phyloP scores from a whole-genome alignment of 768 basidiomycete species.

The Amanita exitialis region DNA sequence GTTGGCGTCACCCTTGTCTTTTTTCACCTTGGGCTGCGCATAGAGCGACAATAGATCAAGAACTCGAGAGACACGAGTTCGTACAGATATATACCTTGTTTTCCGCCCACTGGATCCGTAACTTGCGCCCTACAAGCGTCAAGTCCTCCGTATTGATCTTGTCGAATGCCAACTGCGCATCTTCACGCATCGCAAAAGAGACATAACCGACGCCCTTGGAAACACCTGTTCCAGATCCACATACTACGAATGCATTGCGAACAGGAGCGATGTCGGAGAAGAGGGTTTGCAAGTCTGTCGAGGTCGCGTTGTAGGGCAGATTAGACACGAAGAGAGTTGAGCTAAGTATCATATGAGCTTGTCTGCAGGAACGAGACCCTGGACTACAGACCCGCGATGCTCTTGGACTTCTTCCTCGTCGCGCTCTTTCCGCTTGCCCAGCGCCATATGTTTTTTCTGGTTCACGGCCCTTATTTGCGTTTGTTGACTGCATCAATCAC shows the following conservation, averaged over 20 bases:
- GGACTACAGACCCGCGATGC: slow-evolving; percentile 18
- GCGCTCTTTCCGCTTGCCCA: slow-evolving; percentile 36
- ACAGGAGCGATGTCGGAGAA: slow-evolving; percentile 97
- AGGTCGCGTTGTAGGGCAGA: slow-evolving; percentile 84
- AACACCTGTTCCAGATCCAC: slow-evolving; percentile 58
- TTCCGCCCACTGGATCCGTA: slow-evolving; percentile 77
- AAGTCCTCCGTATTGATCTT: slow-evolving; percentile 59
- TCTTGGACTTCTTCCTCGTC: slow-evolving; percentile 16
- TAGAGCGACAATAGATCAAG: neutral
- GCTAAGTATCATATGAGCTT: slow-evolving; percentile 21
- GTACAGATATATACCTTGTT: slow-evolving; percentile 43
- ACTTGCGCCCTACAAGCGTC: slow-evolving; percentile 50
- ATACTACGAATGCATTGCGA: slow-evolving; percentile 87
- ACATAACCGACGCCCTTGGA: slow-evolving; percentile 98
- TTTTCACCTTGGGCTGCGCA: slow-evolving; percentile 34
- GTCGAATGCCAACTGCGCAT: slow-evolving; percentile 68
- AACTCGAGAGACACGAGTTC: neutral
- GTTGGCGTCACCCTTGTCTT: slow-evolving; percentile 18
- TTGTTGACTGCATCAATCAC: too few relatives aligned
- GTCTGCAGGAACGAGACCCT: neutral
- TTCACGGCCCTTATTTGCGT: too few relatives aligned
- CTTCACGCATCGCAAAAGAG: slow-evolving; percentile 81
- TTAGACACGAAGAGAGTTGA: slow-evolving; percentile 92
- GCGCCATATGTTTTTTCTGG: too few relatives aligned
- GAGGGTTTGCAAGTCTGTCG: slow-evolving; percentile 81